Evolutionary conservation across 225 moss, liverwort and hornwort species (phyloP), one percentile per base, ranked within the genome.

Genomic region (Thuidium tamariscinum): DNA sequence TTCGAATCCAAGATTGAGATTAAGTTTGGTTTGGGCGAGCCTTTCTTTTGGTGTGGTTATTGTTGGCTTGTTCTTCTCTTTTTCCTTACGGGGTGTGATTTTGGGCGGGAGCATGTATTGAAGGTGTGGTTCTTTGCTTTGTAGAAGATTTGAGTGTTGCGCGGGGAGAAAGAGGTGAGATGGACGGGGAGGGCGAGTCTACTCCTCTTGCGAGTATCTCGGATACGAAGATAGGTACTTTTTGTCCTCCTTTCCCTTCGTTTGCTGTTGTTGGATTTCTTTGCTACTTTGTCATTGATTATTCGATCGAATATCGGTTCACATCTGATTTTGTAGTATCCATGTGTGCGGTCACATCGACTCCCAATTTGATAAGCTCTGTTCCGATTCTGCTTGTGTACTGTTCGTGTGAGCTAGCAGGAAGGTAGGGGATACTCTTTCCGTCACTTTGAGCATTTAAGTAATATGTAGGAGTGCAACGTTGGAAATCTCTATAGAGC

Each of bases 141-240:
- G 82, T 82, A 71, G 70, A 77, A 90, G 90, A 69, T 61, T 77
- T 87, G 63, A 81, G 85, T 56, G 64, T 59, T 39, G 55, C 49
- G 65, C 88, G 82, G 48, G 82, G 77, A 41, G 26, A 8, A 18
- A 25, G 70, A 64, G 65, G 36, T 21, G 39, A n/a, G 71, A 90
- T 90, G 90, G 82, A 90, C 55, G 76, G 86, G 32, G 62, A 82
- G 37, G 72, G 56, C 78, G 78, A 82, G 82, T 63, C 82, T 72
- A 74, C 23, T 34, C 48, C 73, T 83, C n/a, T 59, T 49, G 75
- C 81, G 60, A 67, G 67, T 66, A 8, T 48, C 34, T 66, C 85
- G 42, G 76, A 65, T 66, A 20, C 57, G 7, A 83, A 42, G 86
- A 75, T 10, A 16, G 83, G 83, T 83, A 46, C 23, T 1, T 27